These are phyloP conservation scores for Sclerotinia borealis DNA, from an alignment of 2,329 filamentous ascomycete genomes.

Conservation along the genomic window DNA sequence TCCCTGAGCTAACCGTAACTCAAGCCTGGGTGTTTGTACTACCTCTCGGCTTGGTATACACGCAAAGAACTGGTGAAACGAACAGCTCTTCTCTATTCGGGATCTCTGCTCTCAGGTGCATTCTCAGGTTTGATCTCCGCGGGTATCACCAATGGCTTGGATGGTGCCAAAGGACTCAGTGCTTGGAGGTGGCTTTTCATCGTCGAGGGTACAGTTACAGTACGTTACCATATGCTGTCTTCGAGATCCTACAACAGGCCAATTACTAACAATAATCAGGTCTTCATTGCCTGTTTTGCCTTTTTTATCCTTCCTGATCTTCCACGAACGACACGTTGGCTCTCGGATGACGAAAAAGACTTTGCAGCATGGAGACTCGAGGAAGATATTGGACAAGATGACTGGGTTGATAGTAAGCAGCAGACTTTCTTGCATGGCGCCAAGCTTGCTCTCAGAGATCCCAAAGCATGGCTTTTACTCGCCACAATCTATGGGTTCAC, in stretches of 20 bases:
- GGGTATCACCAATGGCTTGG: slow-evolving; percentile 41
- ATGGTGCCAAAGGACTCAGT: slow-evolving; percentile 41
- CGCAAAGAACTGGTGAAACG: slow-evolving; percentile 39
- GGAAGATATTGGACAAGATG: slow-evolving; percentile 11
- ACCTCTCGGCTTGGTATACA: slow-evolving; percentile 38
- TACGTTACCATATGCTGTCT: neutral
- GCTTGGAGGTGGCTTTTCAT: slow-evolving; percentile 52
- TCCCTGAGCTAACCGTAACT: neutral
- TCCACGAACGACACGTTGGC: slow-evolving; percentile 47
- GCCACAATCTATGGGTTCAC: slow-evolving; percentile 9
- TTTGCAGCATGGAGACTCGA: slow-evolving; percentile 31
- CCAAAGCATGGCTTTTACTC: slow-evolving; percentile 10
- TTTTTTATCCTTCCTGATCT: slow-evolving; percentile 45
- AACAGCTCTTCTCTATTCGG: slow-evolving; percentile 42
- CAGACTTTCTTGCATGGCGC: slow-evolving; percentile 8
- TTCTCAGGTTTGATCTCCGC: slow-evolving; percentile 47
- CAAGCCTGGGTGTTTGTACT: slow-evolving; percentile 15
- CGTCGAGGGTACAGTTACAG: slow-evolving; percentile 39
- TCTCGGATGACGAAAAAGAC: slow-evolving; percentile 41
- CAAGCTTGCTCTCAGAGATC: slow-evolving; percentile 6
- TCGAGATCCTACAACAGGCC: neutral
- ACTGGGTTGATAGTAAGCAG: slow-evolving; percentile 11
- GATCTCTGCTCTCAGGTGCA: slow-evolving; percentile 39
- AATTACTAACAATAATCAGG: neutral
- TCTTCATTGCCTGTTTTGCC: neutral